phyloP scores from a whole-genome alignment of 441 rosid species.

The Brassica balearica region DNA sequence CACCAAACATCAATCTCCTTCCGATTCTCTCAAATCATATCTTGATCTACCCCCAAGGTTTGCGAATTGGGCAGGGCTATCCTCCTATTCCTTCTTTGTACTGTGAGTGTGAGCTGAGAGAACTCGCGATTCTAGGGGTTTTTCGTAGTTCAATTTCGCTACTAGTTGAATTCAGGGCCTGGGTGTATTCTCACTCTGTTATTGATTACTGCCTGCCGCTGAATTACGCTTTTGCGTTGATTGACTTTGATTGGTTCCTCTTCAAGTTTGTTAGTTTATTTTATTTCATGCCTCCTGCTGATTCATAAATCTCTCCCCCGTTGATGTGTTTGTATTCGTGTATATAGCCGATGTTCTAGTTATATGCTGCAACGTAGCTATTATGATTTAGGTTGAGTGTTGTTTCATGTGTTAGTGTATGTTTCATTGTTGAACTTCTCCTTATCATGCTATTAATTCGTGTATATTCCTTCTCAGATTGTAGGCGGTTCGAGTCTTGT shows the following conservation, averaged over 20 bases:
- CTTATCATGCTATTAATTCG: conserved; percentile 1
- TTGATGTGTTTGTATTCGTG: too few relatives aligned
- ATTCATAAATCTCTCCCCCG: too few relatives aligned
- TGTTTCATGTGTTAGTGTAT: neutral
- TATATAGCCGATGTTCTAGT: too few relatives aligned
- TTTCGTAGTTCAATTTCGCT: conserved; percentile 20
- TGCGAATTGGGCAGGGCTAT: conserved; percentile 19
- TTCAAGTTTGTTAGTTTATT: too few relatives aligned
- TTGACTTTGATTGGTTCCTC: neutral
- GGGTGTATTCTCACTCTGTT: neutral
- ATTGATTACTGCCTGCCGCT: neutral
- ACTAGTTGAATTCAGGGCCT: conserved; percentile 1
- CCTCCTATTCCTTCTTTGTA: conserved; percentile 1
- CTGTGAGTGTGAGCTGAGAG: conserved; percentile 24
- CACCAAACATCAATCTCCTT: conserved; percentile 14
- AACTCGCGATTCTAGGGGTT: conserved; percentile 30
- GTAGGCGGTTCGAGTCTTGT: neutral
- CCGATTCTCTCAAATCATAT: conserved; percentile 7
- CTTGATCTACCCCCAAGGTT: neutral
- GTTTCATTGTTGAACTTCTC: neutral
- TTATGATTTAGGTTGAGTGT: neutral
- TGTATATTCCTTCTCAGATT: neutral
- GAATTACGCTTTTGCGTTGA: neutral
- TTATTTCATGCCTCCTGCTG: too few relatives aligned
- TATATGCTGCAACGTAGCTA: neutral